Conservation (phyloP, 768 basidiomycete genomes). For the Hericium erinaceus region DNA sequence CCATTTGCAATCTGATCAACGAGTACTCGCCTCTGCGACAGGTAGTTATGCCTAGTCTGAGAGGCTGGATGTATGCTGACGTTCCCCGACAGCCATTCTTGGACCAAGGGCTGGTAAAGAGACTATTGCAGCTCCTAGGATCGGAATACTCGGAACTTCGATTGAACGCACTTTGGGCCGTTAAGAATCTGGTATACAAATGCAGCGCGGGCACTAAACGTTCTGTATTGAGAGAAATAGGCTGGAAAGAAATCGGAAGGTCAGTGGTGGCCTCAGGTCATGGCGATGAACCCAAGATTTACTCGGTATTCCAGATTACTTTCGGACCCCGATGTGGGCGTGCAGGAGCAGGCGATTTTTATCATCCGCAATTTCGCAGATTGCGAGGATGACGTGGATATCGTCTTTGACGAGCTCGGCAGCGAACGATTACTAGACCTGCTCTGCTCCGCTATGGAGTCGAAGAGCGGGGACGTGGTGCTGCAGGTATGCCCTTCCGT, state of each 20-base stretch:
- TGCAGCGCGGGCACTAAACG: slow-evolving; percentile 50
- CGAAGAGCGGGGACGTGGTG: slow-evolving; percentile 42
- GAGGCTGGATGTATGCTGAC: slow-evolving; percentile 33
- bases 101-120: slow-evolving; percentile 54
- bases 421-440: slow-evolving; percentile 33
- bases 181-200: slow-evolving; percentile 75
- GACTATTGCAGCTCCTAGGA: slow-evolving; percentile 51
- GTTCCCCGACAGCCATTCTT: slow-evolving; percentile 42
- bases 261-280: slow-evolving; percentile 24
- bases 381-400: slow-evolving; percentile 50
- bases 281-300: neutral
- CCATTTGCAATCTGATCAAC: slow-evolving; percentile 78
- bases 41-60: slow-evolving; percentile 32
- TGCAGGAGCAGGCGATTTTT: slow-evolving; percentile 67
- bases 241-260: slow-evolving; percentile 54
- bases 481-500: slow-evolving; percentile 32
- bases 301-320: slow-evolving; percentile 34
- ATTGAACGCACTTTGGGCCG: slow-evolving; percentile 73
- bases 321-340: slow-evolving; percentile 38
- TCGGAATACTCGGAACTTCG: slow-evolving; percentile 47
- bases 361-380: slow-evolving; percentile 62
- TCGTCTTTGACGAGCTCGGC: slow-evolving; percentile 49
- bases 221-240: slow-evolving; percentile 57
- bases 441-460: slow-evolving; percentile 41
- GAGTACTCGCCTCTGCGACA: slow-evolving; percentile 75